Conservation (phyloP, 1,139 yeast genomes). For the Yamadazyma jaroonii region DNA sequence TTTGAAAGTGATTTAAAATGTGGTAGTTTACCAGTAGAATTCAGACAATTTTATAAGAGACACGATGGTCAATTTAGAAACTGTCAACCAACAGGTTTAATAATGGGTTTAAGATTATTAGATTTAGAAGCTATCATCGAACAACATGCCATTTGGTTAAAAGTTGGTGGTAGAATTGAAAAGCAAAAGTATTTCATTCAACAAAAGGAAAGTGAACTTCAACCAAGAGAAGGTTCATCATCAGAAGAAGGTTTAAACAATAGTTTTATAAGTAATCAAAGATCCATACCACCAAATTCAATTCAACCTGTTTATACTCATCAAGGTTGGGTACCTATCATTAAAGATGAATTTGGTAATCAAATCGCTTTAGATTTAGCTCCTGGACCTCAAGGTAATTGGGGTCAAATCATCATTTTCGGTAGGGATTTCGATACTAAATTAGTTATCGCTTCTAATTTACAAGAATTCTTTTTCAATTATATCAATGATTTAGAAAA, state of each 20-base stretch:
- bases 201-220: slow-evolving; percentile 23
- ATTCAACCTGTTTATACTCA: slow-evolving; percentile 55
- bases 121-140: slow-evolving; percentile 70
- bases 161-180: slow-evolving; percentile 55
- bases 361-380: slow-evolving; percentile 61
- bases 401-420: slow-evolving; percentile 63
- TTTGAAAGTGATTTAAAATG: slow-evolving; percentile 69
- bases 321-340: slow-evolving; percentile 60
- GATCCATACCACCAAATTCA: slow-evolving; percentile 56
- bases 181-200: slow-evolving; percentile 35
- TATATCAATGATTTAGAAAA: slow-evolving; percentile 51
- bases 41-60: slow-evolving; percentile 68
- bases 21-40: slow-evolving; percentile 65
- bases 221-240: slow-evolving; percentile 16
- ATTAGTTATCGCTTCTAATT: slow-evolving; percentile 53
- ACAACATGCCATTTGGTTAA: slow-evolving; percentile 73
- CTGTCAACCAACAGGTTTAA: slow-evolving; percentile 71
- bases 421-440: slow-evolving; percentile 67
- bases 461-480: slow-evolving; percentile 52
- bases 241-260: slow-evolving; percentile 20
- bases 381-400: slow-evolving; percentile 58
- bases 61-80: slow-evolving; percentile 84
- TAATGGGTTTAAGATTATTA: slow-evolving; percentile 68
- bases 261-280: slow-evolving; percentile 47
- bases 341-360: slow-evolving; percentile 58